Evolutionary conservation across 2,329 filamentous ascomycete species (phyloP).

Genomic region (Ceratocystiopsis minuta): DNA sequence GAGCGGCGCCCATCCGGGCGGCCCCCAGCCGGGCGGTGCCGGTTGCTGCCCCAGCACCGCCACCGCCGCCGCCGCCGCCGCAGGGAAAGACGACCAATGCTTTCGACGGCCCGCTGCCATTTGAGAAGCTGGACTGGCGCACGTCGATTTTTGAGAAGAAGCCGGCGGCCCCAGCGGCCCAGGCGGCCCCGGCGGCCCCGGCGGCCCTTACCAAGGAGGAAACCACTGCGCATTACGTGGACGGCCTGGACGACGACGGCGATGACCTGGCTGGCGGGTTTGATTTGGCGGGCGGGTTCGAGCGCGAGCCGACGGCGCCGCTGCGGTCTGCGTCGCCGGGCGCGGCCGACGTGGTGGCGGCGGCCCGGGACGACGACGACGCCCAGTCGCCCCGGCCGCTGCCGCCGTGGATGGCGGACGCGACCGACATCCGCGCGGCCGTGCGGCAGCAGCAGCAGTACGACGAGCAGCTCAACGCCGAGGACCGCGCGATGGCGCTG

Average conservation of each 20-base stretch:
- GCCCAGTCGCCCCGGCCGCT: constrained; percentile 31
- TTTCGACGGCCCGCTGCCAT: constrained; percentile 70
- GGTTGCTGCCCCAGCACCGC: constrained; percentile 1
- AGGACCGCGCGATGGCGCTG: constrained; percentile 37
- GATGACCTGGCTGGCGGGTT: constrained; percentile 15
- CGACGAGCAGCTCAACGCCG: constrained; percentile 44
- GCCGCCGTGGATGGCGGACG: constrained; percentile 56
- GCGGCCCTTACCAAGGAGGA: constrained; percentile 3
- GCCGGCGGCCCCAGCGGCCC: constrained; percentile 9
- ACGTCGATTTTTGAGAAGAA: constrained; percentile 35
- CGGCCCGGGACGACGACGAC: constrained; percentile 19
- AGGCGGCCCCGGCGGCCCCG: constrained; percentile 10
- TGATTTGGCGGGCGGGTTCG: constrained; percentile 49
- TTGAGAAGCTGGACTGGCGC: constrained; percentile 65
- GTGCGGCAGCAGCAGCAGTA: constrained; percentile 38
- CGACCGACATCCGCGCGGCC: constrained; percentile 47
- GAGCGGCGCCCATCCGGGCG: too few relatives aligned
- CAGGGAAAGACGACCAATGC: constrained; percentile 32
- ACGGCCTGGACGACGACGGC: too few relatives aligned
- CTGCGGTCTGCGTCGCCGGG: too few relatives aligned
- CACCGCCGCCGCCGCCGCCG: constrained; percentile 9
- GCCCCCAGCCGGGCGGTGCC: constrained; percentile 19
- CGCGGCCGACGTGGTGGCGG: constrained; percentile 36
- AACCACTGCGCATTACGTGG: constrained; percentile 7
- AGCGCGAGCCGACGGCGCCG: constrained; percentile 17